Conservation (phyloP, 73 alveolate species). For the Tetrahymena borealis region DNA sequence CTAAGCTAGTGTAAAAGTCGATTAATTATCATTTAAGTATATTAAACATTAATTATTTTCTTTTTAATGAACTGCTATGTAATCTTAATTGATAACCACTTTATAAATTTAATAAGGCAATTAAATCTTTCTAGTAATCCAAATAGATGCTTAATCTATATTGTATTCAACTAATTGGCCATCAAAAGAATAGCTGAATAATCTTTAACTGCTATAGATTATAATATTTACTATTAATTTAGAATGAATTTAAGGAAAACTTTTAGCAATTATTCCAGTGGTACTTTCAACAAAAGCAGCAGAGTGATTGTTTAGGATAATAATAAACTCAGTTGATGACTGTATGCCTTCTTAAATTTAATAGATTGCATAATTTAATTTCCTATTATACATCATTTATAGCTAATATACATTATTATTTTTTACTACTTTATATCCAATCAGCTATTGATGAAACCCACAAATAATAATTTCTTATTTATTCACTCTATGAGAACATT, state of each 20-base stretch:
- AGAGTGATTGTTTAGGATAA: too few relatives aligned
- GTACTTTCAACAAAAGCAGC: background rate
- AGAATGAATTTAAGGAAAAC: background rate
- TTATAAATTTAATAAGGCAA: background rate
- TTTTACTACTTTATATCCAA: too few relatives aligned
- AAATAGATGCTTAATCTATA: background rate
- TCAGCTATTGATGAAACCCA: background rate
- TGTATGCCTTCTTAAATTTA: background rate
- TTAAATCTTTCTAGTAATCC: too few relatives aligned
- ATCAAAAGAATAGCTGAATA: background rate
- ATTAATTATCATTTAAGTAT: background rate
- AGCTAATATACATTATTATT: background rate
- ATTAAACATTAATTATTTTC: background rate
- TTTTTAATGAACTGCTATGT: background rate
- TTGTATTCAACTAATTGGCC: background rate
- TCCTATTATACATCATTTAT: too few relatives aligned
- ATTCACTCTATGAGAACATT: background rate
- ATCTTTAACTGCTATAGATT: too few relatives aligned
- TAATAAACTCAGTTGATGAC: background rate
- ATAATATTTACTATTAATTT: too few relatives aligned
- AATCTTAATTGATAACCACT: background rate
- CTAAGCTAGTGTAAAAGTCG: background rate
- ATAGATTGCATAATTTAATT: background rate
- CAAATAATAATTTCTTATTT: background rate
- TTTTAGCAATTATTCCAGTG: background rate